A percentile compares a stretch with the other conserved stretches of the same genome.
phyloP scores from a whole-genome alignment of 139 green algal species.

The Parachlorella kessleri region DNA sequence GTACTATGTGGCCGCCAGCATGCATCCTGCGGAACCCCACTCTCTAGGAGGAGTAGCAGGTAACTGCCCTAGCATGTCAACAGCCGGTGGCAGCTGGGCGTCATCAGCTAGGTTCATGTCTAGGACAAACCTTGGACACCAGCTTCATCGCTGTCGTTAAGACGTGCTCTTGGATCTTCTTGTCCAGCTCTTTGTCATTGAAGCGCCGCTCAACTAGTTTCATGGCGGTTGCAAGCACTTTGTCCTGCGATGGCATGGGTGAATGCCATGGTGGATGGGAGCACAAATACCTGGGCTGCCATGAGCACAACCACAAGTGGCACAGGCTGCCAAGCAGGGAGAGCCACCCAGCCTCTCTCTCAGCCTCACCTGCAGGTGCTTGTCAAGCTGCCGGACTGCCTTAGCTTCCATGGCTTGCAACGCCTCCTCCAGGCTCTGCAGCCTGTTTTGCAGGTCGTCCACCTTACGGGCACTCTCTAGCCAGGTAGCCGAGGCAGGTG shows the following conservation, averaged over 20 bases:
- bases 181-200: conserved; percentile 17
- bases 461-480: conserved; percentile 19
- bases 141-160: conserved; percentile 25
- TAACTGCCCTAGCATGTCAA: no score
- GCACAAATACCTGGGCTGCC: no score
- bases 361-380: conserved; percentile 16
- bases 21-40: no score
- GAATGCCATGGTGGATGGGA: no score
- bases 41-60: no score
- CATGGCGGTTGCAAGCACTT: conserved; percentile 19
- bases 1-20: no score
- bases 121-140: conserved; percentile 22
- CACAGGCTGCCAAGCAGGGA: no score
- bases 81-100: no score
- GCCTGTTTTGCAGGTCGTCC: conserved; percentile 11
- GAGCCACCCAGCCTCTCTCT: no score
- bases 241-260: no score
- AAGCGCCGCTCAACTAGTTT: conserved; percentile 11
- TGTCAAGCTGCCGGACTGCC: conserved; percentile 20
- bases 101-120: no score
- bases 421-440: conserved; percentile 17
- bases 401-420: conserved; percentile 22
- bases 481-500: conserved; percentile 6
- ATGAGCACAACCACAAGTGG: no score
- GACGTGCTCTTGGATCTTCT: conserved; percentile 8